phyloP scores from a whole-genome alignment of 106 monocot genomes.

The Allium fistulosum region DNA sequence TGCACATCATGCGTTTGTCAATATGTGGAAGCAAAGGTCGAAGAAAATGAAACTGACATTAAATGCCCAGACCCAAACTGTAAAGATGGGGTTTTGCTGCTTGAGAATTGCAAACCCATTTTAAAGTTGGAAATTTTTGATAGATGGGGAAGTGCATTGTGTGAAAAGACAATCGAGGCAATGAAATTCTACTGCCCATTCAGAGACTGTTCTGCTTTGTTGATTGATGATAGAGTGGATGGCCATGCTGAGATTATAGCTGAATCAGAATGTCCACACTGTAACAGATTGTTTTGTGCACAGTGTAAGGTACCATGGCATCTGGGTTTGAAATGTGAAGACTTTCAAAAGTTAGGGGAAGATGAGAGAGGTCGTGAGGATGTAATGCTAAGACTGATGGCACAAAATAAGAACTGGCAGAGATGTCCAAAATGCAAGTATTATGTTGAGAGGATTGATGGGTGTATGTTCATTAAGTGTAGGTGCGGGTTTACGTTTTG shows the following conservation, averaged over 20 bases:
- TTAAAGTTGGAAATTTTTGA: conserved; percentile 32
- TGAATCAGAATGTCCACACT: conserved; percentile 59
- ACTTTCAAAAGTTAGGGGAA: conserved; percentile 25
- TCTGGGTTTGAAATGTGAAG: conserved; percentile 24
- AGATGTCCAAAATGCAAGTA: conserved; percentile 57
- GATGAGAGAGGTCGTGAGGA: conserved; percentile 50
- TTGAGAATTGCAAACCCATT: conserved; percentile 24
- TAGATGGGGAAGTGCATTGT: conserved; percentile 40
- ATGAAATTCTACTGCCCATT: conserved; percentile 63
- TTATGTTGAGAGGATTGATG: conserved; percentile 46
- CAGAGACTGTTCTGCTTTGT: conserved; percentile 60
- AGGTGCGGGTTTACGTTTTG: conserved; percentile 20
- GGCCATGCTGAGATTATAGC: conserved; percentile 11
- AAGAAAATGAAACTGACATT: conserved; percentile 36
- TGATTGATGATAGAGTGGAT: conserved; percentile 21
- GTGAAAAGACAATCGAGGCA: conserved; percentile 23
- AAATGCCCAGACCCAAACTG: conserved; percentile 61
- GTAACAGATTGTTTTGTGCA: conserved; percentile 55
- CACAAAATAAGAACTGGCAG: conserved; percentile 33
- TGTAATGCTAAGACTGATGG: conserved; percentile 36
- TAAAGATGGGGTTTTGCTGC: conserved; percentile 33
- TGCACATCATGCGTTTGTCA: conserved; percentile 38
- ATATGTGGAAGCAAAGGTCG: conserved; percentile 43
- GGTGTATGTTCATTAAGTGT: conserved; percentile 61
- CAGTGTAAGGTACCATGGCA: conserved; percentile 68